phyloP scores from a whole-genome alignment of 495 filamentous ascomycete genomes.

The Delitschia confertaspora region DNA sequence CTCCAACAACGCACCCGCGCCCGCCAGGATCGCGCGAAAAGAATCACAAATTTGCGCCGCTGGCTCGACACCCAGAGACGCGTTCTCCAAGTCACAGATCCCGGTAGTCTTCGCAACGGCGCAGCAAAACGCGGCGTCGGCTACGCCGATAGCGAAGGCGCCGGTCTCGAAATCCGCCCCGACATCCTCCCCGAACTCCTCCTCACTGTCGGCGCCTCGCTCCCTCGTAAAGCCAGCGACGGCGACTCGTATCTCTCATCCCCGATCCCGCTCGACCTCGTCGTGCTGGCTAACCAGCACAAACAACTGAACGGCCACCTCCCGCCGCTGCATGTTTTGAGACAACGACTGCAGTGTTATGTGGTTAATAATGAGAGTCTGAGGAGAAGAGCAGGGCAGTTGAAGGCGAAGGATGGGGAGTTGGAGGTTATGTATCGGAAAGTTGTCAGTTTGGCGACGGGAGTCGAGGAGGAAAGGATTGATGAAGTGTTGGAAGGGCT shows the following conservation, averaged over 20 bases:
- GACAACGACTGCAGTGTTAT: conserved; percentile 42
- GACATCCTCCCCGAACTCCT: conserved; percentile 27
- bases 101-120: background rate
- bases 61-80: conserved; percentile 44
- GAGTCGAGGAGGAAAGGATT: conserved; percentile 52
- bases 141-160: conserved; percentile 48
- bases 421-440: conserved; percentile 60
- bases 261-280: conserved; percentile 8
- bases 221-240: conserved; percentile 12
- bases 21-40: conserved; percentile 50
- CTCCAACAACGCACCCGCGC: conserved; percentile 53
- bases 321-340: conserved; percentile 28
- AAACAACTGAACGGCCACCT: conserved; percentile 26
- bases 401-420: conserved; percentile 55
- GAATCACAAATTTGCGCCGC: conserved; percentile 51
- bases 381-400: conserved; percentile 37
- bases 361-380: conserved; percentile 39
- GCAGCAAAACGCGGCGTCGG: conserved; percentile 36
- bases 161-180: conserved; percentile 34
- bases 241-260: conserved; percentile 14
- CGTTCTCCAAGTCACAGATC: conserved; percentile 33
- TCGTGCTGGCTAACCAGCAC: conserved; percentile 5
- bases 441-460: conserved; percentile 61
- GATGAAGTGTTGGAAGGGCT: conserved; percentile 55
- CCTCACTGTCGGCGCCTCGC: conserved; percentile 16